Conservation (phyloP, 2,329 filamentous ascomycete genomes). For the Paracamarosporium sp. region DNA sequence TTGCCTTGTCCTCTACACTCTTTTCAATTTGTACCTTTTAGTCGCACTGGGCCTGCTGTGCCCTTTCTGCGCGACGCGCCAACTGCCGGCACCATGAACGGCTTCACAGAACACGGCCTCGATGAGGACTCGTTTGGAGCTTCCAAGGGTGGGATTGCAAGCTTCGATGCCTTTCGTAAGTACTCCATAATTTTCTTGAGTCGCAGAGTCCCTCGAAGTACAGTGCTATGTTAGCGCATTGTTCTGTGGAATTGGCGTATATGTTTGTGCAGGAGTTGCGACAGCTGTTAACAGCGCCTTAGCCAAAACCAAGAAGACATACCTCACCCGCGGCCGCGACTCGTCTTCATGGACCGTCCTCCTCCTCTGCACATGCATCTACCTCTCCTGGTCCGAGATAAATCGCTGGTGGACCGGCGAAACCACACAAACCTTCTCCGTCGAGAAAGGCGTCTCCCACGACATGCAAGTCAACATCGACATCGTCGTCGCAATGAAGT, state of each 20-base stretch:
- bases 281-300: conserved; percentile 24
- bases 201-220: background rate
- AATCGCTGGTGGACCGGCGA: conserved; percentile 81
- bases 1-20: conserved; percentile 15
- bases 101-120: conserved; percentile 70
- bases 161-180: conserved; percentile 97
- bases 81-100: conserved; percentile 68
- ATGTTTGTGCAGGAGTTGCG: background rate
- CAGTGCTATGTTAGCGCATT: background rate
- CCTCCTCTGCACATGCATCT: conserved; percentile 74
- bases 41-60: conserved; percentile 35
- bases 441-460: conserved; percentile 89
- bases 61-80: conserved; percentile 26
- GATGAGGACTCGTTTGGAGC: conserved; percentile 83
- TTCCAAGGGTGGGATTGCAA: conserved; percentile 69
- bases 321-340: conserved; percentile 80
- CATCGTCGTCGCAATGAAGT: conserved; percentile 88
- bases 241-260: conserved; percentile 7
- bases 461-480: conserved; percentile 94
- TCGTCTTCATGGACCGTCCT: conserved; percentile 94
- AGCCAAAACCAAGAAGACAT: conserved; percentile 97
- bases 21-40: conserved; percentile 12
- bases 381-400: conserved; percentile 81
- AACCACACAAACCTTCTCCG: conserved; percentile 88
- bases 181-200: conserved; percentile 26